Conservation (phyloP, 2,329 filamentous ascomycete genomes). For the Akanthomyces muscarius region DNA sequence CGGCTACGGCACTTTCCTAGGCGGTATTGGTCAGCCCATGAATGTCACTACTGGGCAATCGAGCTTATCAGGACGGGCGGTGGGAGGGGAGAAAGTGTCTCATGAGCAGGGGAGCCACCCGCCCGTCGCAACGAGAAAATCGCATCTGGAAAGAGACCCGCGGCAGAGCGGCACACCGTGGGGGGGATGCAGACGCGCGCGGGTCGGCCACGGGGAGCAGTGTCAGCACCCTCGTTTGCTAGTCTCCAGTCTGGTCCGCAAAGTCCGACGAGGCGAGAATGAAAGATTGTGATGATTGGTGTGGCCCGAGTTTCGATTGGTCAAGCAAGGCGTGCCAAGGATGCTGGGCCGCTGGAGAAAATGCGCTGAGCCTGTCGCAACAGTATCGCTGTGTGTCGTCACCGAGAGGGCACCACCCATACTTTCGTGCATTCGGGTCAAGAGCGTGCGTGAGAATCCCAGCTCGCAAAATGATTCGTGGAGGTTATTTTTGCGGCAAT, state of each 20-base stretch:
- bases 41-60: not conserved
- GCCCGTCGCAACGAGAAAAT: conserved; percentile 13
- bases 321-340: not conserved
- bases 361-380: not conserved
- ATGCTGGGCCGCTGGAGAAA: not conserved
- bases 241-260: not conserved
- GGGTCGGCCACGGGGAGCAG: conserved; percentile 2
- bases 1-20: conserved; percentile 7
- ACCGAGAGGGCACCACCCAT: not conserved
- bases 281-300: not conserved
- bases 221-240: conserved; percentile 12
- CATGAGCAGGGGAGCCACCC: not conserved
- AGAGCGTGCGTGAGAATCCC: not conserved
- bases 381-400: not conserved
- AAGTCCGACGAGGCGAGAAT: not conserved
- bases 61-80: conserved; percentile 7
- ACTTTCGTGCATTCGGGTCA: not conserved
- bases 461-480: not conserved
- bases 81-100: not conserved
- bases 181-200: conserved; percentile 10
- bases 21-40: not conserved
- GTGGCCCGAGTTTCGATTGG: conserved; percentile 6
- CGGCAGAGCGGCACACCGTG: conserved; percentile 7
- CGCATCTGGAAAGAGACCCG: not conserved
- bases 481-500: not conserved